phyloP scores from a whole-genome alignment of 208 protist species.

The Acanthamoeba royreba region DNA sequence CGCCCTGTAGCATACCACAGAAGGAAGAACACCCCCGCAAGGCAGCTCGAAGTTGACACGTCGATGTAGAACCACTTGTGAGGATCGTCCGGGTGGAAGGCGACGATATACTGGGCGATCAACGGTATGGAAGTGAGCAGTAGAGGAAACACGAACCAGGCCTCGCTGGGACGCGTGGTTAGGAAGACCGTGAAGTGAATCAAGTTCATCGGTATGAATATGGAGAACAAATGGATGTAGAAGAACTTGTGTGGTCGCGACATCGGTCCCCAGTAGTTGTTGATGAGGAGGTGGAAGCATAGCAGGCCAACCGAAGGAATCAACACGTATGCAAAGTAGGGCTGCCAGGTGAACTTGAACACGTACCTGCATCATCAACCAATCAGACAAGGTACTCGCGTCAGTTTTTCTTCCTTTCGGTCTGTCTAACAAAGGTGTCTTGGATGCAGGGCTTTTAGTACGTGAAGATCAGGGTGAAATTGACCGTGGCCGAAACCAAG shows the following conservation, averaged over 20 bases:
- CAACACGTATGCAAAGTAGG: slow-evolving; percentile 35
- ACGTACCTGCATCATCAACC: slow-evolving; percentile 26
- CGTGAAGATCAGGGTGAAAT: not conserved
- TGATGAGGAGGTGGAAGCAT: not conserved
- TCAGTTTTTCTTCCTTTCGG: no score
- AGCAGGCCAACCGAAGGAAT: not conserved
- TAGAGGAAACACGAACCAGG: slow-evolving; percentile 36
- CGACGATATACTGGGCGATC: not conserved
- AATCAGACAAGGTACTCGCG: no score
- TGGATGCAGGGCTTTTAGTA: no score
- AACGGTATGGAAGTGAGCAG: slow-evolving; percentile 10
- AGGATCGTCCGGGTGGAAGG: not conserved
- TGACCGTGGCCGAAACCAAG: not conserved
- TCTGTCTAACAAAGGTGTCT: no score
- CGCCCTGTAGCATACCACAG: no score
- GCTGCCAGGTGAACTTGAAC: not conserved
- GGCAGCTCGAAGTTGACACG: not conserved
- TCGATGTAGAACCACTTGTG: slow-evolving; percentile 44
- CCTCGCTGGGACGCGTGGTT: not conserved
- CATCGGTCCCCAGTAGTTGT: not conserved
- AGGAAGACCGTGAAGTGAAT: slow-evolving; percentile 27
- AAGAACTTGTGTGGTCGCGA: slow-evolving; percentile 24
- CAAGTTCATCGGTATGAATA: not conserved
- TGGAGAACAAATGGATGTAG: not conserved
- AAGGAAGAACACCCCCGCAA: not conserved